Base-by-base conservation (phyloP, 805 yeast species). In the Komagataella pseudopastoris region DNA sequence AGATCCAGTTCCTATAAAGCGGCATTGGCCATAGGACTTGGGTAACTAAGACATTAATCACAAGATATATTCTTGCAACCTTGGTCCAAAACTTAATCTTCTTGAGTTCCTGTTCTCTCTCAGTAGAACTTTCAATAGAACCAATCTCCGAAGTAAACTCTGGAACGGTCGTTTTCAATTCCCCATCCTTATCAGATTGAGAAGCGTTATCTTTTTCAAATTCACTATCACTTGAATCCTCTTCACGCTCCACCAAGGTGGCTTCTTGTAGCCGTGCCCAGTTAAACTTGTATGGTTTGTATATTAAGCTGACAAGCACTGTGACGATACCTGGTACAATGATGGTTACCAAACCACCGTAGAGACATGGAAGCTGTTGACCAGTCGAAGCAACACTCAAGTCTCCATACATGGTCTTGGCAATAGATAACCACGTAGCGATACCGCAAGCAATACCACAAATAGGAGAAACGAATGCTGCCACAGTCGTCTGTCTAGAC, bases 1-100 rank as follows among this genome's bases (percentile, higher is more conserved):
- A 66, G 43, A 66, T 62, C 58, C 63, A 68, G 49, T 68, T 66
- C 50, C 71, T 57, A 52, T 68, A 68, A 23, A 67, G 55, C 6
- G 71, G 68, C 49, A 67, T 55, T 24, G 73, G 71, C 69, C 71
- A 67, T n/a, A 68, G 51, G 1, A 69, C 69, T 69, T 71, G 67
- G 2, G 70, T 66, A 4, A 68, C 46, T n/a, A 66, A 52, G 6
- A 66, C 53, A n/a, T 59, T 56, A 45, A 66, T 55, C 1, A 67
- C 48, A 6, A 63, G 55, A 12, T 64, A 57, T 14, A 55, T 60
- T 45, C 59, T 57, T 3, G 71, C 65, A 10, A 67, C 52, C 50
- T 60, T 63, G 8, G 55, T 56, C 52, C 62, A 65, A 6, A 51
- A 17, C 3, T 52, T 49, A 7, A 60, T 52, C 10, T 54, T 46